Conservation (phyloP, 2,329 filamentous ascomycete species). For the Calonectria crousiana region DNA sequence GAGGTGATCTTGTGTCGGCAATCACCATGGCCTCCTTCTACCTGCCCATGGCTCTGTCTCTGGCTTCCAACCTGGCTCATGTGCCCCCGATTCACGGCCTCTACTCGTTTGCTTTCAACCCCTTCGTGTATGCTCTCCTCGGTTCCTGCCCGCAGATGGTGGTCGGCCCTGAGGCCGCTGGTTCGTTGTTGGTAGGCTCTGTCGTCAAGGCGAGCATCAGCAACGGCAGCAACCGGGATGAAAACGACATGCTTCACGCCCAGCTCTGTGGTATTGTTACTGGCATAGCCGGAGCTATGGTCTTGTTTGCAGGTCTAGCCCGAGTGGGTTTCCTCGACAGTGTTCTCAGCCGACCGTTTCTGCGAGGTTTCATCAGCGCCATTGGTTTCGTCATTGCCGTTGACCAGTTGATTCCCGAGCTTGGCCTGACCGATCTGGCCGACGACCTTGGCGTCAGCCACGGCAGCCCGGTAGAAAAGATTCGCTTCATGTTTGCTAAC, state of each 20-base stretch:
- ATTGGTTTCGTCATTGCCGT: conserved; percentile 97
- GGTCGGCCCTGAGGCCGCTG: conserved; percentile 93
- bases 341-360: conserved; percentile 90
- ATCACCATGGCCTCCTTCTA: conserved; percentile 99
- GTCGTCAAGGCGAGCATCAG: conserved; percentile 85
- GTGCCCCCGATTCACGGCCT: conserved; percentile 93
- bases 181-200: conserved; percentile 88
- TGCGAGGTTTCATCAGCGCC: conserved; percentile 95
- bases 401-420: conserved; percentile 91
- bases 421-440: conserved; percentile 79
- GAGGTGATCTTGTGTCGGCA: conserved; percentile 88
- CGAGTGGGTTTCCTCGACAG: conserved; percentile 94
- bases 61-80: conserved; percentile 92
- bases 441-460: conserved; percentile 77
- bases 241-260: conserved; percentile 77
- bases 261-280: conserved; percentile 89
- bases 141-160: conserved; percentile 95
- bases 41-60: conserved; percentile 94
- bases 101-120: conserved; percentile 94
- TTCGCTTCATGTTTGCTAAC: conserved; percentile 82
- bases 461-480: conserved; percentile 87
- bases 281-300: conserved; percentile 87
- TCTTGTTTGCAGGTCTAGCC: conserved; percentile 87
- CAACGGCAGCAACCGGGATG: conserved; percentile 72
- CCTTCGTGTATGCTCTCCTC: conserved; percentile 89